Base-by-base conservation (phyloP, 139 green algal genomes). In the Volvox reticuliferus region DNA sequence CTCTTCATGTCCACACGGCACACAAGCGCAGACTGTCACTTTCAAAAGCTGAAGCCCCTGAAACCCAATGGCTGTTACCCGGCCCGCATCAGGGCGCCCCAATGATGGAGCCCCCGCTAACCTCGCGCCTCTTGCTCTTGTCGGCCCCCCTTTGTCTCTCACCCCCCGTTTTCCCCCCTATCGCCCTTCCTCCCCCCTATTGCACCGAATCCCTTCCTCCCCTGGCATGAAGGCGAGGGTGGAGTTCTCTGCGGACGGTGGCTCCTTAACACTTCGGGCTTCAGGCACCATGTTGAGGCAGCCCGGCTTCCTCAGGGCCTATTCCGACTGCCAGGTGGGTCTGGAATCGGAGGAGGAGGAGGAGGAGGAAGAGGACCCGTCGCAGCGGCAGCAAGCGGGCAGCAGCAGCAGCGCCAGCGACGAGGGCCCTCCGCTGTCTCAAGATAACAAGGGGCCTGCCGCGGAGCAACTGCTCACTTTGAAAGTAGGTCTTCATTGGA, bases 221-320 rank as follows among this genome's bases (percentile, higher is more conserved):
- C 2, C 26, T 90, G 71, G 3, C 44, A 14, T 9, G 44, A 55
- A 94, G 85, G 82, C 97, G 50, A 77, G 75, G 12, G 93, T 96
- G 32, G 94, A 97, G 20, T 76, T 98, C 1, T 37, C 32, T 6
- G 92, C 78, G 36, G 71, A 71, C 12, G 93, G 87, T 6, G 91
- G 85, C 50, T 36, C 13, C 32, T 75, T 98, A 55, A 20, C 84
- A 14, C 91, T 99, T 36, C 90, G 94, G 3, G 81, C 91, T 55
- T 94, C 86, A 6, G 93, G 87, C 86, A 96, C 85, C 69, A 22
- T 18, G n/a, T 37, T 96, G 30, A 69, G 77, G 2, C 96, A 95
- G 30, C 89, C 91, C 0, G 96, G 97, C 14, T 98, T 95, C 92
- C 84, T 97, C 30, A 24, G 33, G 21, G 89, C 83, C 21, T 89